Base-by-base conservation (phyloP, 108 stramenopile genomes). In the Fistulifera pelliculosa region DNA sequence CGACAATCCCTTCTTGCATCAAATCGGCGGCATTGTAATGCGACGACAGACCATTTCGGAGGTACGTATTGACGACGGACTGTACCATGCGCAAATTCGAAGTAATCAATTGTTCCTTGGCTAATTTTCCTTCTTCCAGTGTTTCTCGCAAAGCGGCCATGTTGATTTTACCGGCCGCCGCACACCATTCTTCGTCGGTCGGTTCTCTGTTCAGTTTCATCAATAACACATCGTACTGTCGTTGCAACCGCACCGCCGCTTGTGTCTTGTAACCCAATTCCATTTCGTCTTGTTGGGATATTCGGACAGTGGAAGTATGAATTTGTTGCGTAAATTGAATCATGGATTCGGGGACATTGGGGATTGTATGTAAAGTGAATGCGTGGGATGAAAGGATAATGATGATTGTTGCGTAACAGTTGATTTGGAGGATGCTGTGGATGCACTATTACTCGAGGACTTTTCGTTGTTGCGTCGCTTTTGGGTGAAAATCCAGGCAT, bases 1-100 rank as follows among this genome's bases (percentile, higher is more conserved):
- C 96, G 69, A 87, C 77, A 41, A 83, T 82, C 18, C 90, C 90
- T 57, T 87, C 86, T 56, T 92, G 90, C 86, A 92, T 87, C 65
- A 92, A 47, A 69, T 92, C 90, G 50, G 82, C 90, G 1, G 86
- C 83, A 58, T 92, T 85, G 71, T 92, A 92, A 43, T 85, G 82
- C 38, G 81, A 80, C 28, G 77, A 67, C 0, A 92, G 54, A 0
- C 90, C 90, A 58, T 92, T 92, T 5, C 84, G 57, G 28, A 92
- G 77, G 60, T 92, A 92, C 1, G 81, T 60, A 55, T 92, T 92
- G 23, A 88, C 90, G 15, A 87, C 86, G 38, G 82, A 68, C 61
- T 92, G 90, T 0, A 92, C 90, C 75, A 92, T 74, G 18, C 90
- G 71, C 1, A 92, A 60, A 69, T 92, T 92, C 42, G 81, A 79